Base-by-base conservation (phyloP, 306 rosid species). In the Lathyrus aphaca region DNA sequence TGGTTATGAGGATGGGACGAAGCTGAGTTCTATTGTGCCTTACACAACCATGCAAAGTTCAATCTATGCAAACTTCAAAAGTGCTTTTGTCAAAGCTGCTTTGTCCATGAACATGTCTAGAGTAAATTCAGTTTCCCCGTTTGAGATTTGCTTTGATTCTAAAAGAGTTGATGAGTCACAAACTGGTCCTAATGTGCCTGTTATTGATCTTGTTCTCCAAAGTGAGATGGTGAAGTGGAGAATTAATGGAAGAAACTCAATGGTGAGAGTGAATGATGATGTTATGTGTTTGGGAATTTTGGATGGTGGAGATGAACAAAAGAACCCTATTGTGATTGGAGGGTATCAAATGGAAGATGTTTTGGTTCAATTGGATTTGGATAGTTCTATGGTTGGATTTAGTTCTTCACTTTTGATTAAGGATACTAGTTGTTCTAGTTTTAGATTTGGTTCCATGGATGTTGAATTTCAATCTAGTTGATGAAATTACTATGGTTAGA, bases 221-320 rank as follows among this genome's bases (percentile, higher is more conserved):
- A 89, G 98, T 44, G 96, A 86, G 83, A 74, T 86, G 88, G 93
- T 92, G 60, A 84, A 78, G 69, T 89, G 92, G 95, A 85, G 84
- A 42, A 71, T 92, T 4, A 10, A 67, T 12, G 92, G 89, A 4
- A 82, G 92, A 45, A 92, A 86, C 66, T 92, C 91, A 0, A 83
- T 89, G 96, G 92, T 89, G 51, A 37, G 55, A 51, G 89, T 87
- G 2, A 79, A 32, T 42, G 23, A 82, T 0, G 81, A 75, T 12
- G 86, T 85, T 19, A 57, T 77, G 76, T 92, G 98, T 46, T 77
- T 89, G 54, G 98, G 87, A 17, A 78, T 92, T 25, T 61, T 89
- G 61, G 89, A 92, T 55, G 96, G 96, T 13, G 98, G 96, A 4
- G 58, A 46, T 49, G 67, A 82, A 50, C 63, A 68, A 11, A 80